Evolutionary conservation across 306 rosid genomes (phyloP), one percentile per base, ranked within the genome.

Genomic region (Begonia fuchsioides): DNA sequence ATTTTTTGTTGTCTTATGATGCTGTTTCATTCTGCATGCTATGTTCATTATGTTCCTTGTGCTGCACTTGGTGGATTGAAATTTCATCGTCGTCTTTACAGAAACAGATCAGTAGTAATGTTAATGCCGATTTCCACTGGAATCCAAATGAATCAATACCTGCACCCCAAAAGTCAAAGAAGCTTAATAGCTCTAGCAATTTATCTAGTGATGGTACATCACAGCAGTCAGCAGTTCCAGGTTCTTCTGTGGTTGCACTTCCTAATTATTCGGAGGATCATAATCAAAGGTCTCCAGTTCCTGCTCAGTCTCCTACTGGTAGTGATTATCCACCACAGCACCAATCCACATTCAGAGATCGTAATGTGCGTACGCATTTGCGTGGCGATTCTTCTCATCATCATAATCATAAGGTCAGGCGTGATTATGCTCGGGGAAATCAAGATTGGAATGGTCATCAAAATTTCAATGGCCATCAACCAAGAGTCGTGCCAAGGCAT

Each of bases 381-480:
- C 82, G 84, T 15, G 90, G 93, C 51, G 93, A 78, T 72, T 76
- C 83, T 59, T 39, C 78, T 57, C 76, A 75, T 61, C 77, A n/a
- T n/a, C n/a, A n/a, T n/a, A n/a, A n/a, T n/a, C n/a, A n/a, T n/a
- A n/a, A 78, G 39, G 61, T 54, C 57, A 78, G 93, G 71, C 93
- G 90, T 4, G 83, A 85, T 58, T 92, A 81, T 8, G 95, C 71
- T 47, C 87, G 80, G 0, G 84, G 84, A 39, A 73, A 71, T 66
- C 88, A 78, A 56, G 82, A 90, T 14, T 84, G 94, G 97, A 84
- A 69, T 61, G 50, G 55, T 48, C 71, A 64, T 50, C 56, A 81
- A 49, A 79, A 51, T 74, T 76, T 72, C 40, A 59, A 62, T 54
- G 77, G 63, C 51, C 72, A 76, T 13, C 75, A 68, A 56, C 76